phyloP scores from a whole-genome alignment of 1,284 basidiomycete species.

The Wallemia mellicola region DNA sequence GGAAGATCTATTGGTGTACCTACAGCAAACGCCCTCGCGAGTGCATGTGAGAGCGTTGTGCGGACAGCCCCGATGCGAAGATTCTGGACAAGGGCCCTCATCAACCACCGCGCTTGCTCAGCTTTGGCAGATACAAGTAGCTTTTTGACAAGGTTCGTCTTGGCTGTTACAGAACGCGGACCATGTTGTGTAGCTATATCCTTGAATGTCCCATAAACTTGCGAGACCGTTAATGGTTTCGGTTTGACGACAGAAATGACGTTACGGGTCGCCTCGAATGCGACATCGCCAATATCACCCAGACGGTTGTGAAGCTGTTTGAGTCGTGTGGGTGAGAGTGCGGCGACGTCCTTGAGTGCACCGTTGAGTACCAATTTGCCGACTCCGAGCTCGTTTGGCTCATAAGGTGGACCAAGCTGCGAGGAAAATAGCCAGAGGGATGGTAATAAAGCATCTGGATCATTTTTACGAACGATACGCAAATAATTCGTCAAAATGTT shows the following conservation, averaged over 20 bases:
- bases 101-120: conserved; percentile 16
- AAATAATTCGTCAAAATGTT: conserved; percentile 16
- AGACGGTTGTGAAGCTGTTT: conserved; percentile 11
- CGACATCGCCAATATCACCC: conserved; percentile 11
- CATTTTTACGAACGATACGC: conserved; percentile 13
- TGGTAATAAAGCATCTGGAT: conserved; percentile 11
- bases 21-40: conserved; percentile 13
- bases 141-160: conserved; percentile 14
- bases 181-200: conserved; percentile 6
- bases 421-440: conserved; percentile 16
- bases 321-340: conserved; percentile 11
- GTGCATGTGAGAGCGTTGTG: conserved; percentile 14
- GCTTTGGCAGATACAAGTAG: conserved; percentile 15
- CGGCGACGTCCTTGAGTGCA: conserved; percentile 15
- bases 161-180: conserved; percentile 10
- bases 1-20: no score
- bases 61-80: conserved; percentile 17
- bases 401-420: conserved; percentile 17
- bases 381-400: conserved; percentile 16
- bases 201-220: conserved; percentile 4
- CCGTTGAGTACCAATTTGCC: conserved; percentile 15
- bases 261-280: conserved; percentile 8
- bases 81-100: conserved; percentile 15
- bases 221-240: conserved; percentile 5
- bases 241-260: conserved; percentile 6